Conservation (phyloP, 75 land plant genomes). For the Ceratopteris richardii region DNA sequence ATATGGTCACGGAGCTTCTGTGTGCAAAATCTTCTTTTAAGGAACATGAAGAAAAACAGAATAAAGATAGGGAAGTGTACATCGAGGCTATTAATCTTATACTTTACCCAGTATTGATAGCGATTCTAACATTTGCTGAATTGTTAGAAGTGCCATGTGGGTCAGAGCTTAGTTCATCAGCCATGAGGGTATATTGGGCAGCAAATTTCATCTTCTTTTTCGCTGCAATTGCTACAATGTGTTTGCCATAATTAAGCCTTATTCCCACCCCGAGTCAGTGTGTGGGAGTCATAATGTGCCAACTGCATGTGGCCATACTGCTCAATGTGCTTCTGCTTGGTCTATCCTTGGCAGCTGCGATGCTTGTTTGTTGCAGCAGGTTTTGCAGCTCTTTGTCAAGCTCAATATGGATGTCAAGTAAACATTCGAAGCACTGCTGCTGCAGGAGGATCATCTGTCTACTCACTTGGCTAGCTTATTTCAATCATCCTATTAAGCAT, state of each 20-base stretch:
- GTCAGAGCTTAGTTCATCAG: neutral
- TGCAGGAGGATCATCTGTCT: too few species aligned
- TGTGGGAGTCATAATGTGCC: too few species aligned
- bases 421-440: too few species aligned
- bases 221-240: too few species aligned
- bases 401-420: too few species aligned
- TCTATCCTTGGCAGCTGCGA: constrained; percentile 7
- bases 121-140: constrained; percentile 10
- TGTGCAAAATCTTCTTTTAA: constrained; percentile 1
- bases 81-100: constrained; percentile 14
- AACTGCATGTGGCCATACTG: neutral
- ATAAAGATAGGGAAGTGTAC: constrained; percentile 7
- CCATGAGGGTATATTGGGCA: constrained; percentile 8
- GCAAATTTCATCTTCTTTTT: too few species aligned
- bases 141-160: constrained; percentile 11
- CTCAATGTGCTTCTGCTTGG: constrained; percentile 8
- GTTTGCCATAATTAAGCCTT: constrained; percentile 7
- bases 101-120: constrained; percentile 11
- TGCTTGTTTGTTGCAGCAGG: constrained; percentile 25
- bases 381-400: too few species aligned
- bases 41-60: constrained; percentile 1
- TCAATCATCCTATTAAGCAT: too few species aligned
- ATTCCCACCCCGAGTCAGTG: constrained; percentile 14
- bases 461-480: too few species aligned
- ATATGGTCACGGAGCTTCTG: constrained; percentile 7